Evolutionary conservation across 2,329 filamentous ascomycete species (phyloP).

Genomic region (Macrophomina tecta): DNA sequence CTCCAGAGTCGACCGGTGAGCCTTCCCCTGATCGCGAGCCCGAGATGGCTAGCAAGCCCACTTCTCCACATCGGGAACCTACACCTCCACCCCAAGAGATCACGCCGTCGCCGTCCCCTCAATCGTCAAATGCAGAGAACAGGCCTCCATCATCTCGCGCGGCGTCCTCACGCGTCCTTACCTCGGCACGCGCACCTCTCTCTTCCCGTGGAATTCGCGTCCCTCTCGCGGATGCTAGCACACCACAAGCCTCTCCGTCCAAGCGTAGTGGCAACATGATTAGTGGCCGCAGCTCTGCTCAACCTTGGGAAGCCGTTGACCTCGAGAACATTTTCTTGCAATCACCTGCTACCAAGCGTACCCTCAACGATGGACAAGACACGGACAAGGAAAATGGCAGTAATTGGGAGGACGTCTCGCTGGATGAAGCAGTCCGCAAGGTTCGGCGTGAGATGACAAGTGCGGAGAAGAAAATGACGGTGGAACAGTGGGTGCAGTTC

Average conservation of each 20-base stretch:
- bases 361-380: conserved; percentile 7
- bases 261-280: conserved; percentile 55
- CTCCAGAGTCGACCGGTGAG: neutral
- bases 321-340: conserved; percentile 72
- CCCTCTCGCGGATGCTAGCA: conserved; percentile 50
- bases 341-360: conserved; percentile 44
- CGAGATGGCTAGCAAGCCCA: neutral
- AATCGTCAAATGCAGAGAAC: conserved; percentile 82
- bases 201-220: conserved; percentile 18
- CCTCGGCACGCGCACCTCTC: conserved; percentile 24
- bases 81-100: conserved; percentile 23
- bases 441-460: conserved; percentile 69
- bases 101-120: conserved; percentile 71
- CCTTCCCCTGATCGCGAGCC: neutral
- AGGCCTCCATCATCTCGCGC: conserved; percentile 72
- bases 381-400: conserved; percentile 37
- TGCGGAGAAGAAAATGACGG: conserved; percentile 86
- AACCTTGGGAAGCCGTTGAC: conserved; percentile 75
- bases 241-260: conserved; percentile 44
- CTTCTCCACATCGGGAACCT: neutral
- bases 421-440: conserved; percentile 53
- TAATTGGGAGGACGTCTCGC: conserved; percentile 28
- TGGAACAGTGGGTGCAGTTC: conserved; percentile 88
- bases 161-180: conserved; percentile 41
- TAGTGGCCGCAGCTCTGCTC: conserved; percentile 55